phyloP scores from a whole-genome alignment of 2,329 filamentous ascomycete genomes.

The Trichoderma sp. region DNA sequence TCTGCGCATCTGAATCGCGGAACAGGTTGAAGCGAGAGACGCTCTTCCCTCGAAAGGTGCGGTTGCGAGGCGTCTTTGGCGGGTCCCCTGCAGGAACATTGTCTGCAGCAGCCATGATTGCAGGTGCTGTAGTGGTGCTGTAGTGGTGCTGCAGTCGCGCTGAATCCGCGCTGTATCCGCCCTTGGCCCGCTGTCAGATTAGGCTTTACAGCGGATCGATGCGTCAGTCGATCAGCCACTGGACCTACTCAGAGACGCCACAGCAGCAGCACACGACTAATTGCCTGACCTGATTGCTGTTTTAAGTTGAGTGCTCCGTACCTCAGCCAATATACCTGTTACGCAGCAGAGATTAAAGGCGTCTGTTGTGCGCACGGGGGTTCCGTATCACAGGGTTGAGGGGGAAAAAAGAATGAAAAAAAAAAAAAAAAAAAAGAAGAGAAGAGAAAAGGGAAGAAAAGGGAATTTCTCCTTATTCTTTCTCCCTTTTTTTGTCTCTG shows the following conservation, averaged over 20 bases:
- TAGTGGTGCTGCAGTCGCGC: not conserved
- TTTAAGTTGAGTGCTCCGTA: not conserved
- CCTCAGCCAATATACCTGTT: not conserved
- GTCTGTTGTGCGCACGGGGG: not conserved
- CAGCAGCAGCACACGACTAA: not conserved
- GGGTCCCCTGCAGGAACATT: slow-evolving; percentile 22
- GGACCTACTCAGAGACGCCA: not conserved
- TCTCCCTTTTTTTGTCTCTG: not conserved
- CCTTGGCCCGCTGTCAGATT: slow-evolving; percentile 7
- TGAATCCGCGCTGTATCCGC: not conserved
- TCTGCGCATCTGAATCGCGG: slow-evolving; percentile 23
- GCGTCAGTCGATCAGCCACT: slow-evolving; percentile 7
- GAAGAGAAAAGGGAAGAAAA: not conserved
- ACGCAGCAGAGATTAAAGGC: slow-evolving; percentile 11
- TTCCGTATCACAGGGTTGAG: not conserved
- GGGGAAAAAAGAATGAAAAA: not conserved
- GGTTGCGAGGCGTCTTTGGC: slow-evolving; percentile 33
- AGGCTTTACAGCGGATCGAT: slow-evolving; percentile 10
- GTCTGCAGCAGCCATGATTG: slow-evolving; percentile 18
- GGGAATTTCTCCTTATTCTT: not conserved
- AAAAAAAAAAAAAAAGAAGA: not conserved
- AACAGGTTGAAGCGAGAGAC: slow-evolving; percentile 35
- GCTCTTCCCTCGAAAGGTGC: slow-evolving; percentile 35
- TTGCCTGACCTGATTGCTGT: slow-evolving; percentile 3
- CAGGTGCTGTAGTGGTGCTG: not conserved